phyloP scores from a whole-genome alignment of 805 yeast species.

The Cyberlindnera euphorbiiphila region DNA sequence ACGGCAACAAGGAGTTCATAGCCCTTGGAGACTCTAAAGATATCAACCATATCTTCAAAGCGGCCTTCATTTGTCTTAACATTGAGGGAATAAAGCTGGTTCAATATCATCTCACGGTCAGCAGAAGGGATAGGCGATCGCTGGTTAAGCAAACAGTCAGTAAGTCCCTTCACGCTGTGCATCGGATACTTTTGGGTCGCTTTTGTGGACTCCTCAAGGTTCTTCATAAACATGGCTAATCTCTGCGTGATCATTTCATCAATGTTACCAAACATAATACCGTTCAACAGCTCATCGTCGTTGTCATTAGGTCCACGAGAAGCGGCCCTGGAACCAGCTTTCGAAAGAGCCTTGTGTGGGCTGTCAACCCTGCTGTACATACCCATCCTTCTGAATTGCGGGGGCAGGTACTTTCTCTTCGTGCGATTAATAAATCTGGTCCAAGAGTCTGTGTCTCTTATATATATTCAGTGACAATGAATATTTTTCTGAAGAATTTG shows the following conservation, averaged over 20 bases:
- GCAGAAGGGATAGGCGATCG: slow-evolving; percentile 20
- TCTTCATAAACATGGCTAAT: slow-evolving; percentile 19
- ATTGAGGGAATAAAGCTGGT: slow-evolving; percentile 24
- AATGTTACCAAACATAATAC: slow-evolving; percentile 25
- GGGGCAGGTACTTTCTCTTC: too few species aligned
- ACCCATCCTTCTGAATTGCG: slow-evolving; percentile 5
- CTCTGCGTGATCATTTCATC: slow-evolving; percentile 25
- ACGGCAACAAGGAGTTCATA: slow-evolving; percentile 19
- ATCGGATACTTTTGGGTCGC: slow-evolving; percentile 21
- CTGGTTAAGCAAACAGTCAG: slow-evolving; percentile 20
- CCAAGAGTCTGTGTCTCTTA: too few species aligned
- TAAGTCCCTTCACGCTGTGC: slow-evolving; percentile 22
- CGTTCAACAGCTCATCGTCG: slow-evolving; percentile 22
- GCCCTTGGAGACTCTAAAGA: slow-evolving; percentile 20
- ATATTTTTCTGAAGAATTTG: too few species aligned
- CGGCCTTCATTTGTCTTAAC: slow-evolving; percentile 17
- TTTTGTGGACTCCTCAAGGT: slow-evolving; percentile 10
- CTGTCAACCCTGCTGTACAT: slow-evolving; percentile 12
- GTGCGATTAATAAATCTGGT: too few species aligned
- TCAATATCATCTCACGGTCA: slow-evolving; percentile 26
- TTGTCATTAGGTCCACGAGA: slow-evolving; percentile 15
- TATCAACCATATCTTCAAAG: slow-evolving; percentile 17
- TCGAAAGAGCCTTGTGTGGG: slow-evolving; percentile 9
- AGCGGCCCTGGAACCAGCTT: slow-evolving; percentile 12
- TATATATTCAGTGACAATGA: too few species aligned